Base-by-base conservation (phyloP, 805 yeast species). In the Komagataella pseudopastoris region DNA sequence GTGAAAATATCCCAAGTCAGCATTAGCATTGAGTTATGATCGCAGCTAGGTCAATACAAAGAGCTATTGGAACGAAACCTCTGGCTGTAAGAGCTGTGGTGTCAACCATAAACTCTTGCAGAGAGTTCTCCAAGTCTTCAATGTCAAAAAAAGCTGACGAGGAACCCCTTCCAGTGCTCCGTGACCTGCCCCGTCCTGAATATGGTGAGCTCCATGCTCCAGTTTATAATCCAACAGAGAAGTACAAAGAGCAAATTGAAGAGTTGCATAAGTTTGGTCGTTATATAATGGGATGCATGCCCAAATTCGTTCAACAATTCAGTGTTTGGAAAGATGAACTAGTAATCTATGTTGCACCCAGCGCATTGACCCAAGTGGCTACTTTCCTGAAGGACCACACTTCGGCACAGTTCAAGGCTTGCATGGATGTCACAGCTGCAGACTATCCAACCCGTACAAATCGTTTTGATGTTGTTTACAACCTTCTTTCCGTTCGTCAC, bases 261-360 rank as follows among this genome's bases (percentile, higher is more conserved):
- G 88, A 84, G 57, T 73, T 87, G 55, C 95, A 85, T 71, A 79
- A 80, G 67, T 88, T 85, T 66, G 96, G 96, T 23, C 76, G 78
- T 52, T 88, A 88, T 63, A 65, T 88, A 56, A 83, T 84, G 76
- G 75, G 87, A 6, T 78, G 86, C 56, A 63, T 88, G 69, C 96
- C 96, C 49, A 88, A 86, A 66, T 85, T 71, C 62, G 76, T 88
- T 55, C 95, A 88, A 70, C 84, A 84, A 65, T 88, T 86, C 60
- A 74, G 87, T 5, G 96, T 88, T 49, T 88, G 95, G 96, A 88
- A 88, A 68, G 95, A 88, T 63, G 96, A 88, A 69, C 77, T 88
- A 64, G 77, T 83, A 47, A 66, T 88, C 50, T 82, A 80, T 65
- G 78, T 84, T 54, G 85, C 88, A 2, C 96, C 96, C 47, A 68